phyloP scores from a whole-genome alignment of 768 basidiomycete genomes.

The Termitomyces sp. region DNA sequence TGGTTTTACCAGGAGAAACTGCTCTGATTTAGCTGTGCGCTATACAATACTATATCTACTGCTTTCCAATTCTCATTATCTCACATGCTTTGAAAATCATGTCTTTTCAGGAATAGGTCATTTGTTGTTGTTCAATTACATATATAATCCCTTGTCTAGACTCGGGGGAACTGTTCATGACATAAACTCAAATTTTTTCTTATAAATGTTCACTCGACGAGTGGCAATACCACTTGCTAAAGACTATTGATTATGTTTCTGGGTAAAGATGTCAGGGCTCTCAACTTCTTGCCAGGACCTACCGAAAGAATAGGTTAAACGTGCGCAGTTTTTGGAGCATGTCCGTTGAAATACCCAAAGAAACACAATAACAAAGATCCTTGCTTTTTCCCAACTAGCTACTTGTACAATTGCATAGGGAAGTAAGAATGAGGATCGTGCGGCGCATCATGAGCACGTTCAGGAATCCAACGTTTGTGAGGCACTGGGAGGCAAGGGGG shows the following conservation, averaged over 20 bases:
- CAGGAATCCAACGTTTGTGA: constrained; percentile 69
- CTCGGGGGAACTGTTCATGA: neutral
- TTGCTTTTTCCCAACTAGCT: constrained; percentile 1
- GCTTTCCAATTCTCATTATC: neutral
- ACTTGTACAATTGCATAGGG: constrained; percentile 70
- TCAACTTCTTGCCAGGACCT: neutral
- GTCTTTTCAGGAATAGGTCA: neutral
- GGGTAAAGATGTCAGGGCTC: neutral
- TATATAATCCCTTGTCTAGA: neutral
- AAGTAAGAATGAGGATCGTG: constrained; percentile 81
- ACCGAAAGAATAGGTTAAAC: neutral
- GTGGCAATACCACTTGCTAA: neutral
- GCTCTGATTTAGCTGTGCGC: neutral
- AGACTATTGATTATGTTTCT: neutral
- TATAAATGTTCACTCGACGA: neutral
- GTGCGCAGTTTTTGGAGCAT: neutral
- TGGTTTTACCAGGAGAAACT: neutral
- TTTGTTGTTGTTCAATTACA: neutral
- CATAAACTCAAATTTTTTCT: neutral
- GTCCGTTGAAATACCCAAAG: neutral
- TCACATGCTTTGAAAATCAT: neutral
- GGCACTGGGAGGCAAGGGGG: constrained; percentile 71
- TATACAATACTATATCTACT: neutral
- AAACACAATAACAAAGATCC: neutral
- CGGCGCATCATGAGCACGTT: constrained; percentile 70